Evolutionary conservation across 331 rosid genomes (phyloP).

Genomic region (Erythrophleum ivorense): DNA sequence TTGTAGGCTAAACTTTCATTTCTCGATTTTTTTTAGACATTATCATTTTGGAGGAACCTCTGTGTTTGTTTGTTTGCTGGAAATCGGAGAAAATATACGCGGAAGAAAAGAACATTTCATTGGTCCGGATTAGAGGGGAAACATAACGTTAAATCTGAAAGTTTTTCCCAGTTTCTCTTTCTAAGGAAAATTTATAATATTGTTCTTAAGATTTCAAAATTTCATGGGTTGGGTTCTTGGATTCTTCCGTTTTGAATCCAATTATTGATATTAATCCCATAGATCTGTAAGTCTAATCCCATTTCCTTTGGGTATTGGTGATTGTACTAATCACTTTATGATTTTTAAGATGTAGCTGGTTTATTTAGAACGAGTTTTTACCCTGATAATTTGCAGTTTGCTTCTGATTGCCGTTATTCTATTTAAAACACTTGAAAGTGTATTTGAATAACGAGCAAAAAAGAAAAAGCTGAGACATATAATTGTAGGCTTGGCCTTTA

Average conservation of each 20-base stretch:
- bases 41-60: not conserved
- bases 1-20: conserved; percentile 53
- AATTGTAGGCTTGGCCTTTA: too few relatives aligned
- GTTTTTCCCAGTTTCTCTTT: not conserved
- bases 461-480: too few relatives aligned
- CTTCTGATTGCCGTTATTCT: not conserved
- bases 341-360: conserved; percentile 4
- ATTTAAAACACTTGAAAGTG: not conserved
- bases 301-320: not conserved
- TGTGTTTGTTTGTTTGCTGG: conserved; percentile 18
- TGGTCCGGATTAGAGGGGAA: not conserved
- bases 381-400: not conserved
- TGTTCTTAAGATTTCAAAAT: not conserved
- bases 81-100: not conserved
- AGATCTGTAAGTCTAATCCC: not conserved
- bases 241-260: not conserved
- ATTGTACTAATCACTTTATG: not conserved
- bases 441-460: too few relatives aligned
- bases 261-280: conserved; percentile 18
- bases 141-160: not conserved
- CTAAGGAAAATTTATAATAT: not conserved
- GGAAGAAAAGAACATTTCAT: not conserved
- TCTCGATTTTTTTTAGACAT: not conserved
- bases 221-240: not conserved
- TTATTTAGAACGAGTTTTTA: not conserved